Evolutionary conservation across 2,329 filamentous ascomycete species (phyloP).

Genomic region (Lasiodiplodia theobromae): DNA sequence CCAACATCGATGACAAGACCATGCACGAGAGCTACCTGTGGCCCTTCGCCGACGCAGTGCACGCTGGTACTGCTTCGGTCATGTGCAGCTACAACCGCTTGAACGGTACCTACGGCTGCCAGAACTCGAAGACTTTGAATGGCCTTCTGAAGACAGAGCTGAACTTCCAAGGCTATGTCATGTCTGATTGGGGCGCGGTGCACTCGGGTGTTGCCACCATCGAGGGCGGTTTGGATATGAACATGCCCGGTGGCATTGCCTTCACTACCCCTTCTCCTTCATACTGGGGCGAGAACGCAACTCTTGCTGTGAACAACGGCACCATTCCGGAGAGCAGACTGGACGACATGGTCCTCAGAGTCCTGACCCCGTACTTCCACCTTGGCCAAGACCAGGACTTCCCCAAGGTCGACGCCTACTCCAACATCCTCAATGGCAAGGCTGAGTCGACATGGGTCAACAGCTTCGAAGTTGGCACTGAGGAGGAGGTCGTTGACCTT

Average conservation of each 20-base stretch:
- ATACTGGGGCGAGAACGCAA: constrained; percentile 42
- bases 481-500: constrained; percentile 35
- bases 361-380: constrained; percentile 56
- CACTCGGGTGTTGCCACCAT: constrained; percentile 39
- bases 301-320: constrained; percentile 49
- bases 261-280: constrained; percentile 24
- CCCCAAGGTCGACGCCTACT: constrained; percentile 45
- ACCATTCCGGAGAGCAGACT: constrained; percentile 50
- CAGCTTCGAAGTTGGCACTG: constrained; percentile 43
- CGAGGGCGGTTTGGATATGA: constrained; percentile 39
- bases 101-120: constrained; percentile 50
- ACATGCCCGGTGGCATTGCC: constrained; percentile 27
- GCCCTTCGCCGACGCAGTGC: constrained; percentile 78
- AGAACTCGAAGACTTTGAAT: constrained; percentile 55
- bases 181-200: constrained; percentile 37
- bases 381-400: constrained; percentile 53
- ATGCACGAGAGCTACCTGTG: constrained; percentile 79
- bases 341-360: constrained; percentile 57
- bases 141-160: constrained; percentile 60
- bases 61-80: constrained; percentile 64
- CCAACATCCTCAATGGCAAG: constrained; percentile 32
- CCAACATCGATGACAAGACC: constrained; percentile 74
- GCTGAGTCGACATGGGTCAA: constrained; percentile 34
- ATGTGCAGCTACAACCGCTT: constrained; percentile 57
- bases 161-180: constrained; percentile 41